These are phyloP conservation scores for Dillenia turbinata DNA, from an alignment of 164 flowering plant species.

Conservation along the genomic window DNA sequence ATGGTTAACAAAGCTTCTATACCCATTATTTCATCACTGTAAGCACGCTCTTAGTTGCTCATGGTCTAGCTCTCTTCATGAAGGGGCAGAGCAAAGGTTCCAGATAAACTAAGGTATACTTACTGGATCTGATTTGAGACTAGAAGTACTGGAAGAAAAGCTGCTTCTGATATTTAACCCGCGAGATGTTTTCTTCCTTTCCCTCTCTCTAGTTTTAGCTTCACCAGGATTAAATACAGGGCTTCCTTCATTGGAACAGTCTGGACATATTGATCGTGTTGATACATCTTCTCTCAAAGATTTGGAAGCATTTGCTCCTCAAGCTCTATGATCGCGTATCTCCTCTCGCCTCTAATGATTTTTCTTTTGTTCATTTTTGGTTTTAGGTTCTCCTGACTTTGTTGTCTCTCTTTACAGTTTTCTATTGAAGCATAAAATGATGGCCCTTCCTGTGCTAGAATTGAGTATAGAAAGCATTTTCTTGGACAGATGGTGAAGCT, in stretches of 20 bases:
- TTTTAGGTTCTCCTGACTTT: conserved; percentile 3
- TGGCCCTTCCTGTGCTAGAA: conserved; percentile 66
- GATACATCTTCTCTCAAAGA: conserved; percentile 57
- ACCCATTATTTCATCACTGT: conserved; percentile 62
- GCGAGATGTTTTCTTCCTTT: conserved; percentile 81
- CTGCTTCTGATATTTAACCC: conserved; percentile 79
- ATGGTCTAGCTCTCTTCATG: conserved; percentile 77
- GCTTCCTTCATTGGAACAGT: conserved; percentile 69
- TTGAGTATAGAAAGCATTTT: conserved; percentile 59
- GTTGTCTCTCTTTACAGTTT: conserved; percentile 57
- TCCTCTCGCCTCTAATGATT: not conserved
- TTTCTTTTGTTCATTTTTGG: not conserved
- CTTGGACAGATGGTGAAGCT: conserved; percentile 92
- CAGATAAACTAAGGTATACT: conserved; percentile 55
- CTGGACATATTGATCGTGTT: conserved; percentile 49
- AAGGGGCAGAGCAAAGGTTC: conserved; percentile 92
- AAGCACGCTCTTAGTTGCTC: conserved; percentile 72
- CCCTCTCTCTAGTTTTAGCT: conserved; percentile 68
- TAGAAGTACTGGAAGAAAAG: conserved; percentile 98
- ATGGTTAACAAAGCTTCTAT: conserved; percentile 75
- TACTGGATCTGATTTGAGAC: conserved; percentile 63
- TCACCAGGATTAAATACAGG: conserved; percentile 68
- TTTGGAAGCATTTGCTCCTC: conserved; percentile 59
- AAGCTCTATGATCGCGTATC: conserved; percentile 79
- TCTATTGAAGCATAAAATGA: conserved; percentile 54